Evolutionary conservation across 805 yeast genomes (phyloP).

Genomic region (Ogataea dorogensis): DNA sequence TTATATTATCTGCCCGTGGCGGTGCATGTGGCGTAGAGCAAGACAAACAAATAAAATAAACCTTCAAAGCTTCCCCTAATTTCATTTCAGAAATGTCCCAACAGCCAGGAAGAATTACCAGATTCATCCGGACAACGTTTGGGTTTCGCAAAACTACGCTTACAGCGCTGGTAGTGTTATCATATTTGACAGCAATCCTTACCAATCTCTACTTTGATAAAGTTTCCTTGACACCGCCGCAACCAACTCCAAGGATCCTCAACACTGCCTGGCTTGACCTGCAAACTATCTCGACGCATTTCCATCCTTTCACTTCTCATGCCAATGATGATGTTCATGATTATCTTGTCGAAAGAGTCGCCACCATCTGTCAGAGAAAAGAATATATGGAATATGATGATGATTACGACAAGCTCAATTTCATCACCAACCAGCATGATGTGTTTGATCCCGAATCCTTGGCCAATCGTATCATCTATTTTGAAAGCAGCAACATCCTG

Average conservation of each 20-base stretch:
- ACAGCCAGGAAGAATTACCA: slow-evolving; percentile 22
- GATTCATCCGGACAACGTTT: slow-evolving; percentile 47
- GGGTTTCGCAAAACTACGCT: slow-evolving; percentile 75
- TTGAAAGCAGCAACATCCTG: slow-evolving; percentile 77
- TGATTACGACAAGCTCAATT: slow-evolving; percentile 39
- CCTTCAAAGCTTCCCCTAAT: background rate
- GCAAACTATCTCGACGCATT: slow-evolving; percentile 60
- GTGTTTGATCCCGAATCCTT: slow-evolving; percentile 44
- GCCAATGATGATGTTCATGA: slow-evolving; percentile 77
- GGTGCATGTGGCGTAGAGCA: slow-evolving; percentile 10
- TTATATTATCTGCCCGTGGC: slow-evolving; percentile 1
- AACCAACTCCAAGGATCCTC: slow-evolving; percentile 37
- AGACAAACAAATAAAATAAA: slow-evolving; percentile 1
- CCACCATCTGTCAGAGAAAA: slow-evolving; percentile 30
- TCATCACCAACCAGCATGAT: slow-evolving; percentile 48
- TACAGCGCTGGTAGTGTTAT: slow-evolving; percentile 50
- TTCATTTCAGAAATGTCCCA: slow-evolving; percentile 10
- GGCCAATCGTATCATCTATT: slow-evolving; percentile 58
- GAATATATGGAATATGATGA: slow-evolving; percentile 39
- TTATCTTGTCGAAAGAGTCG: slow-evolving; percentile 49
- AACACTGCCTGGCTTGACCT: slow-evolving; percentile 66
- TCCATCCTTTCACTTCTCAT: slow-evolving; percentile 78
- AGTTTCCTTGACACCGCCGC: slow-evolving; percentile 44
- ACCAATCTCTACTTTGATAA: slow-evolving; percentile 36
- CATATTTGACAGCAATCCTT: slow-evolving; percentile 43